phyloP scores from a whole-genome alignment of 1,284 basidiomycete genomes.

The Pyrrhoderma noxium region DNA sequence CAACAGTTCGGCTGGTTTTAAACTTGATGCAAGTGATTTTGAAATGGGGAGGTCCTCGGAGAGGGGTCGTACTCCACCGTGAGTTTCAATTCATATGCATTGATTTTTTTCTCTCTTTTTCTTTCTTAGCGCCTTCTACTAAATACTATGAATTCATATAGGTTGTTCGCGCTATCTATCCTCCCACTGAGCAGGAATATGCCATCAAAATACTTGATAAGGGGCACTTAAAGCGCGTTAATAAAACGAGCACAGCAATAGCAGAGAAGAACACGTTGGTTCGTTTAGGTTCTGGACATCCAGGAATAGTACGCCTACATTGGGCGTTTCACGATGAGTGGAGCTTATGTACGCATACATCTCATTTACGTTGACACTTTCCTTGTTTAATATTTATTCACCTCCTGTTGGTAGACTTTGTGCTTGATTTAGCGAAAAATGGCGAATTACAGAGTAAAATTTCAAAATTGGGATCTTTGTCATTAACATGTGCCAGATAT shows the following conservation, averaged over 20 bases:
- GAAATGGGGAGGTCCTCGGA: constrained; percentile 66
- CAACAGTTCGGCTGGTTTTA: constrained; percentile 42
- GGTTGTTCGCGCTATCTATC: constrained; percentile 55
- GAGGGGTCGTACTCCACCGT: constrained; percentile 78
- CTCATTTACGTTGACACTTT: constrained; percentile 6
- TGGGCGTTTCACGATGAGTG: constrained; percentile 82
- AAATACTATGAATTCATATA: constrained; percentile 22
- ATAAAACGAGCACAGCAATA: constrained; percentile 57
- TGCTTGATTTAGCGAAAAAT: constrained; percentile 83
- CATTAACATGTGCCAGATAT: constrained; percentile 64
- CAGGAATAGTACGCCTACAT: constrained; percentile 75
- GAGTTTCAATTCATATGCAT: constrained; percentile 24
- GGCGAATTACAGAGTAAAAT: constrained; percentile 84
- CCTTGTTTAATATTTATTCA: background rate
- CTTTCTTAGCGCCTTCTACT: too few relatives aligned
- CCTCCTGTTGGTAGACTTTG: constrained; percentile 61
- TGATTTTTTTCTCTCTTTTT: background rate
- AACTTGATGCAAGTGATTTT: constrained; percentile 52
- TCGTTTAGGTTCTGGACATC: constrained; percentile 58
- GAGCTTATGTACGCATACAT: constrained; percentile 63
- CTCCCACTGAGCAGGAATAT: constrained; percentile 53
- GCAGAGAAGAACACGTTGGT: constrained; percentile 58
- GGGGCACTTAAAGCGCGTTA: constrained; percentile 58
- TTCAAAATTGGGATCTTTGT: constrained; percentile 76
- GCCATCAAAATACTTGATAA: constrained; percentile 78